A percentile compares a stretch with the other conserved stretches of the same genome.
Conservation (phyloP, 257 asterid genomes). For the Primulina eburnea region DNA sequence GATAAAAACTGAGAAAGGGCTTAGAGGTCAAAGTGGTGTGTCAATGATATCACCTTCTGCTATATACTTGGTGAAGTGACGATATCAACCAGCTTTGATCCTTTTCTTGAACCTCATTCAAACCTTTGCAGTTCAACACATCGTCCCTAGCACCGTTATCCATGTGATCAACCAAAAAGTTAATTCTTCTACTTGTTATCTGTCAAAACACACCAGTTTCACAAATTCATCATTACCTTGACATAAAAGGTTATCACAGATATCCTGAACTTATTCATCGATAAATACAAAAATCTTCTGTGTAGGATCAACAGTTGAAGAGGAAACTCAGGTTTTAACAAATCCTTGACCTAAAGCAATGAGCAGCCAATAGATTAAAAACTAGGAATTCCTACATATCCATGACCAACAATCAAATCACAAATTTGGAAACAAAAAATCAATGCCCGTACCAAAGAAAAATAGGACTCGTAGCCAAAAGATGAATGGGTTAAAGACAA, state of each 20-base stretch:
- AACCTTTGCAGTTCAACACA: conserved; percentile 45
- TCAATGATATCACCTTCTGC: conserved; percentile 77
- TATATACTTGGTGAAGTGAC: conserved; percentile 93
- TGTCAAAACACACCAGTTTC: conserved; percentile 37
- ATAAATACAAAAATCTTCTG: conserved; percentile 5
- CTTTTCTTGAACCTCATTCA: conserved; percentile 62
- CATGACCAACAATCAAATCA: conserved; percentile 21
- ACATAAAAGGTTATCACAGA: conserved; percentile 15
- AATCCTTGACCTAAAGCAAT: conserved; percentile 10
- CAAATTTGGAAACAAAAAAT: conserved; percentile 10
- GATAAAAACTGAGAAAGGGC: conserved; percentile 24
- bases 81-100: conserved; percentile 92
- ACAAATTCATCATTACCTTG: conserved; percentile 23
- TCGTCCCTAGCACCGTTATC: conserved; percentile 50
- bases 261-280: conserved; percentile 25
- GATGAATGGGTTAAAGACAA: conserved; percentile 12
- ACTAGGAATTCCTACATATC: not conserved
- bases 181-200: conserved; percentile 90
- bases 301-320: conserved; percentile 6
- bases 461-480: conserved; percentile 7
- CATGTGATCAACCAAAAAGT: conserved; percentile 73
- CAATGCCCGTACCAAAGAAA: not conserved
- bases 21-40: conserved; percentile 26
- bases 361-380: conserved; percentile 18
- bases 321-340: conserved; percentile 12